Base-by-base conservation (phyloP, 2,329 filamentous ascomycete genomes). In the Dryadomyces sulphureus region DNA sequence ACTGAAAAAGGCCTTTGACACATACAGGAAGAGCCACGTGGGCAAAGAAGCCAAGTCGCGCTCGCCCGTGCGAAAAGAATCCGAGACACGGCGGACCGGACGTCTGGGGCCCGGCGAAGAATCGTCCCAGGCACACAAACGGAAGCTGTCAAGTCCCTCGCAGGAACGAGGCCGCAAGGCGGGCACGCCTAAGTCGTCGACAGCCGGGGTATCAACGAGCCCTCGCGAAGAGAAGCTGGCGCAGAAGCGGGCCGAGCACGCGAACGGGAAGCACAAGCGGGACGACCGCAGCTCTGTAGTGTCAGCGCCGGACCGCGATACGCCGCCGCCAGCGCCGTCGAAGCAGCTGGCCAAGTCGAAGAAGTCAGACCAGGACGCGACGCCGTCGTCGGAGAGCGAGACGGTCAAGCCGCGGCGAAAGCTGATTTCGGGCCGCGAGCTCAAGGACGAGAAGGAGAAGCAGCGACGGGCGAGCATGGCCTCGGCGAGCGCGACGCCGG, bases 1-100 rank as follows among this genome's bases (percentile, higher is more conserved):
- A 46, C 63, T 98, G 42, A 89, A 89, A 59, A 73, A 79, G 35
- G 77, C 83, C 4, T 88, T 79, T 53, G 81, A 88, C 48, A 73
- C 75, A 25, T 77, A 75, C 53, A 75, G 70, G 52, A 74, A 72
- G 46, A 60, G 60, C 2, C 66, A 71, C 43, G 30, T 22, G 16
- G 54, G 60, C n/a, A 77, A 73, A 52, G 41, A 45, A 9, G 53
- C 60, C 17, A 77, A 73, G 52, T 62, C 60, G 4, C 74, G 71
- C 48, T 73, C 74, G 19, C 72, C 75, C 2, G 62, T 55, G 25
- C 63, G 64, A 19, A 57, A 58, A 30, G 65, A 67, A 2, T 52
- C 56, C 5, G 67, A 75, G 35, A 56, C 63, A 8, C 69, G 66
- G 55, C 65, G 67, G 21, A 51, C 55, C 24, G 60, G 58, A 19